Base-by-base conservation (phyloP, 495 filamentous ascomycete genomes). In the Xylaria longipes region DNA sequence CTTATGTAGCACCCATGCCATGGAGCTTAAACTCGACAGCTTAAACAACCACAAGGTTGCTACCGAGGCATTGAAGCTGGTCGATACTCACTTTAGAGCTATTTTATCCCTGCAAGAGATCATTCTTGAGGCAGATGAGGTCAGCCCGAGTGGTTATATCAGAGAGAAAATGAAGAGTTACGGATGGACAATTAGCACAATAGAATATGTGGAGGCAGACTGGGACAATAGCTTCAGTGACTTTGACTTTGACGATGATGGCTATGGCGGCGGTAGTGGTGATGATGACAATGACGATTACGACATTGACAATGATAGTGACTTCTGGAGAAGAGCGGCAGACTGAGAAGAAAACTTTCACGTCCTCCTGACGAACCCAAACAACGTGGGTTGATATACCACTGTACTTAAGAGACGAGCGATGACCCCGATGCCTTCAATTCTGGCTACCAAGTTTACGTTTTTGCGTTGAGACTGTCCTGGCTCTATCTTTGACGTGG, bases 151-250 rank as follows among this genome's bases (percentile, higher is more conserved):
- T n/a, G 15, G n/a, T 60, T 6, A 11, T 12, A 22, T 37, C 54
- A 58, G 29, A 37, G 6, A n/a, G 33, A 37, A 5, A 22, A 22
- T 60, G 7, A 37, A 37, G 57, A 37, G 20, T 37, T 8, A 60
- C 20, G 57, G 57, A 60, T 60, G 57, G 57, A 35, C 31, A 60
- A 11, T 60, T 7, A 37, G n/a, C n/a, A n/a, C n/a, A n/a, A n/a
- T n/a, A n/a, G n/a, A n/a, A n/a, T n/a, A n/a, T n/a, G n/a, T n/a
- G n/a, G n/a, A n/a, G n/a, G n/a, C n/a, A n/a, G n/a, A n/a, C n/a
- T n/a, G n/a, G n/a, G n/a, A n/a, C n/a, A n/a, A n/a, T n/a, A n/a
- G n/a, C n/a, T n/a, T n/a, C n/a, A n/a, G n/a, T n/a, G n/a, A n/a
- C n/a, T n/a, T n/a, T n/a, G n/a, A n/a, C n/a, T n/a, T n/a, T n/a